Base-by-base conservation (phyloP, 2,329 filamentous ascomycete genomes). In the Aspergillus ruber region DNA sequence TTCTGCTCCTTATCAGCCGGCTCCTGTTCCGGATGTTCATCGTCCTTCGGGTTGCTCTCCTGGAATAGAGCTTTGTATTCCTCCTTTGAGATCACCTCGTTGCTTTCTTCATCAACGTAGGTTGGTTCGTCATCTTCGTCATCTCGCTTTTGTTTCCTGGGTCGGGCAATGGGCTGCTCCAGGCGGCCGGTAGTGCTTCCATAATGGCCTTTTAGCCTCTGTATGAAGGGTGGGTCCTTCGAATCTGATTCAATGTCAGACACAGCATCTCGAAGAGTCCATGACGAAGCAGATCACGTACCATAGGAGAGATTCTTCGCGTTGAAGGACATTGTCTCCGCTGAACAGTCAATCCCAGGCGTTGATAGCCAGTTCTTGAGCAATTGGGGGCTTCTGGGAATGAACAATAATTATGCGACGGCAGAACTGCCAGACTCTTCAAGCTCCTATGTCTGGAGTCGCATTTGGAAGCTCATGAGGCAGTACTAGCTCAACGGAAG, bases 241-340 rank as follows among this genome's bases (percentile, higher is more conserved):
- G 66, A 62, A 33, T 72, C 70, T 71, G 39, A 42, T 35, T 6
- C 17, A 7, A 42, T 54, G 13, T 52, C 49, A 43, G 27, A 20
- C 10, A 42, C 23, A 33, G 6, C 9, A 9, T 1, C 40, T 20
- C 33, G 10, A 40, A 27, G 36, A 13, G 21, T 5, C 8, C 8
- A 1, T 12, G 1, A 4, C 25, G 25, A 40, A 12, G 10, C 18
- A 42, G 4, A 43, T 32, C 12, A 48, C 58, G 18, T 61, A 73
- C 71, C 70, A 47, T 74, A 74, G 47, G 60, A 64, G 44, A 74
- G 66, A 46, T 69, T 64, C 54, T 73, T 73, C 15, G 69, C 59
- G 43, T 72, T 73, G 56, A 65, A 69, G 17, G 63, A 59, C 69
- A 72, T 72, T 46, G 44, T 56, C 44, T 38, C 39, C 41, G 49